phyloP scores from a whole-genome alignment of 495 filamentous ascomycete genomes.

The Xylaria curta region DNA sequence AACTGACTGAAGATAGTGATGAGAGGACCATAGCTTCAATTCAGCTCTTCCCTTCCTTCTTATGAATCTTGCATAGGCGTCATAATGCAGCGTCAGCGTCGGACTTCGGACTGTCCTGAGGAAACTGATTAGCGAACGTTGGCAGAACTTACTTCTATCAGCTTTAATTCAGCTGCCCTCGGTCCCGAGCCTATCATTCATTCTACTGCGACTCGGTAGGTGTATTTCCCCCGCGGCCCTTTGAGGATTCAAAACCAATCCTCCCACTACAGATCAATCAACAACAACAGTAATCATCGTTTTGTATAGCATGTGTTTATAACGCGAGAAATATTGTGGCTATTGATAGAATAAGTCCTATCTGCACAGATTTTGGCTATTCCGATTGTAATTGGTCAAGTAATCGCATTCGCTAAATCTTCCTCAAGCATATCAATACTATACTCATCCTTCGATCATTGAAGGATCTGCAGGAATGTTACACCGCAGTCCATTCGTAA shows the following conservation, averaged over 20 bases:
- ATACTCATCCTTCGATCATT: background rate
- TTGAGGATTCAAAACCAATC: background rate
- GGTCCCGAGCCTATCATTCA: background rate
- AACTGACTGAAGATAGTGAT: background rate
- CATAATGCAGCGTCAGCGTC: background rate
- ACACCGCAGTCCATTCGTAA: constrained; percentile 16
- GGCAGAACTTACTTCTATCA: background rate
- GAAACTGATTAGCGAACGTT: background rate
- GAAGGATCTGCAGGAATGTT: background rate
- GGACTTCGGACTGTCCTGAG: background rate
- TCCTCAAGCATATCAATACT: background rate
- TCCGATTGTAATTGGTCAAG: background rate
- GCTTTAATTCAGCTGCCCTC: background rate
- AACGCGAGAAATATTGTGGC: background rate
- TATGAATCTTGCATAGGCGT: background rate
- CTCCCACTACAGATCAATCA: background rate
- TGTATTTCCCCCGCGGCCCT: background rate
- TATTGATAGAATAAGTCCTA: constrained; percentile 12
- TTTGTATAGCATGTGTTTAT: no score
- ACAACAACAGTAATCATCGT: background rate
- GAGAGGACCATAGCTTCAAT: background rate
- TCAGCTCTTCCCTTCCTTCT: constrained; percentile 4
- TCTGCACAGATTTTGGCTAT: background rate
- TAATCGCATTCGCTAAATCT: constrained; percentile 9
- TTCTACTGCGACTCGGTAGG: background rate